Evolutionary conservation across 345 rosid species (phyloP).

Genomic region (Eutrema japonicum): DNA sequence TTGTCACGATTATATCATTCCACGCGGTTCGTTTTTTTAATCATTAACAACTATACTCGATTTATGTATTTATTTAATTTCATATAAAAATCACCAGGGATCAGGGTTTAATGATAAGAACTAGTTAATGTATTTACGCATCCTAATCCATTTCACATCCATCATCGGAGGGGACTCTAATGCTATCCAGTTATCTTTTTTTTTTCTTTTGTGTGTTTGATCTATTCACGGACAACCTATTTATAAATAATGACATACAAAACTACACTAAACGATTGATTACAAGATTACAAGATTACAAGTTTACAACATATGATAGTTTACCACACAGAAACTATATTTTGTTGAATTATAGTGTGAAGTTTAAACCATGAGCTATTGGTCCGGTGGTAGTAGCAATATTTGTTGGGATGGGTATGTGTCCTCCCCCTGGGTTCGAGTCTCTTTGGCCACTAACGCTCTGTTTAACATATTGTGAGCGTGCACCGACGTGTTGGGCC

Average conservation of each 20-base stretch:
- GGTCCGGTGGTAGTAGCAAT: too few relatives aligned
- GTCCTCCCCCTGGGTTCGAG: too few relatives aligned
- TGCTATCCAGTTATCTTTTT: neutral
- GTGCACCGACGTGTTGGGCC: too few relatives aligned
- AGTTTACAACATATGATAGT: neutral
- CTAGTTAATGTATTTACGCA: neutral
- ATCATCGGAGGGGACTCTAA: conserved; percentile 27
- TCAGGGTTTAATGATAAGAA: conserved; percentile 15
- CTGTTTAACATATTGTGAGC: too few relatives aligned
- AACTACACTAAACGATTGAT: neutral
- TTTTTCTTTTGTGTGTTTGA: neutral
- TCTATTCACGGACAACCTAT: neutral
- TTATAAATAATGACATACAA: neutral
- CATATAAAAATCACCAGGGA: conserved; percentile 24
- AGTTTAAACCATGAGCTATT: too few relatives aligned
- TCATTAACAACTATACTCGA: conserved; percentile 35
- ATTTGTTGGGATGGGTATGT: too few relatives aligned
- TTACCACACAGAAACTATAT: neutral
- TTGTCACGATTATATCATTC: conserved; percentile 31
- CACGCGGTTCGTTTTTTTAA: conserved; percentile 41
- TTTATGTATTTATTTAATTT: conserved; percentile 9
- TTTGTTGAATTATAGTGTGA: neutral
- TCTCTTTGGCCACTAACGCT: too few relatives aligned
- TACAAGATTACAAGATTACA: too few relatives aligned
- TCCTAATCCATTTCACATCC: conserved; percentile 10